Conservation (phyloP, 129 eudicot species). For the Escallonia rubra region DNA sequence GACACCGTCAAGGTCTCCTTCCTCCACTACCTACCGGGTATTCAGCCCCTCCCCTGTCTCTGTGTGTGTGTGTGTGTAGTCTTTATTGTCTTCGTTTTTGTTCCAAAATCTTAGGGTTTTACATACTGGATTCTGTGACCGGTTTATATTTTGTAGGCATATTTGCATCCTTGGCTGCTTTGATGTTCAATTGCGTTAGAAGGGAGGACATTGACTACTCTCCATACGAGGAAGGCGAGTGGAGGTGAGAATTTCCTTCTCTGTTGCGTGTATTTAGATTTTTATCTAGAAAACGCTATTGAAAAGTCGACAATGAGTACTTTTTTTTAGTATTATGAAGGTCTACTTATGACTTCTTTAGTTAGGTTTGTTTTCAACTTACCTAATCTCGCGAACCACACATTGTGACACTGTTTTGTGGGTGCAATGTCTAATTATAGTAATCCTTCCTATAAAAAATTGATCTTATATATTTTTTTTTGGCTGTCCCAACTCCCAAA, state of each 20-base stretch:
- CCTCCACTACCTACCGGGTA: conserved; percentile 92
- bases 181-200: conserved; percentile 96
- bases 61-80: neutral
- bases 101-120: neutral
- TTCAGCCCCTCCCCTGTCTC: neutral
- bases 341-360: too few relatives aligned
- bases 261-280: neutral
- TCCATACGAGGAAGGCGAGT: conserved; percentile 97
- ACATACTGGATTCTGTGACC: neutral
- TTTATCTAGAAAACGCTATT: neutral
- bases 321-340: too few relatives aligned
- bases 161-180: conserved; percentile 92
- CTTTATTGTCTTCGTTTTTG: neutral
- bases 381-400: too few relatives aligned
- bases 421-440: too few relatives aligned
- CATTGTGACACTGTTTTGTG: too few relatives aligned
- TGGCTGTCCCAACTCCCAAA: too few relatives aligned
- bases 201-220: conserved; percentile 94
- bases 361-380: too few relatives aligned
- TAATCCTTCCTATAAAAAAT: too few relatives aligned
- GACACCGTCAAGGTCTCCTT: conserved; percentile 76
- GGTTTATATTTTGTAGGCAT: conserved; percentile 49
- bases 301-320: too few relatives aligned
- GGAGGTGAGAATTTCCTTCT: conserved; percentile 50
- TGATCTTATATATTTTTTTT: too few relatives aligned